Base-by-base conservation (phyloP, 306 rosid species). In the Ormosia semicastrata region DNA sequence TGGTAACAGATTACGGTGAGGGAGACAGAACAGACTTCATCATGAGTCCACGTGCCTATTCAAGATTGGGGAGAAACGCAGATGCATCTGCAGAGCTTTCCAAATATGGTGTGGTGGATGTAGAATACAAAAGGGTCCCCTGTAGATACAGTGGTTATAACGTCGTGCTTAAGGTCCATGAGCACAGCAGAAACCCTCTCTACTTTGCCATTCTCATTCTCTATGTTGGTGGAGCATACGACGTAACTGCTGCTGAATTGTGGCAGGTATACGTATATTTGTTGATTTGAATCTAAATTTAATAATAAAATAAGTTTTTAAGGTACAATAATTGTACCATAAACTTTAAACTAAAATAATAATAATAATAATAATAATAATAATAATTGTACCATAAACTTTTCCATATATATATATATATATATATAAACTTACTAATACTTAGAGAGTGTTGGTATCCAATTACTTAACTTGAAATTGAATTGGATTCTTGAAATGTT, bases 161-260 rank as follows among this genome's bases (percentile, higher is more conserved):
- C 49, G 7, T 92, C 59, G 60, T 78, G 56, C 1, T 84, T 49
- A 89, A 84, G 90, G 89, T 95, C 50, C 89, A 91, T 17, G 91
- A 89, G 12, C 70, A 79, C 4, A 95, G 99, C 87, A 66, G 39
- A 14, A 73, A 13, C 73, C 99, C 99, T 6, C 30, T 37, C 13
- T 95, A 95, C 86, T 79, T 95, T 17, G 94, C 98, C 30, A 30
- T 93, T 3, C 36, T 86, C 11, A 7, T 87, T 32, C 72, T 86
- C 14, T 85, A 92, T 66, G 87, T 87, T 0, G 88, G 66, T 14
- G 99, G 99, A 58, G 66, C 70, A 80, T 67, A 89, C 8, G 99
- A 95, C 59, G 57, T 93, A 81, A 82, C 84, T 11, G 87, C 86
- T 12, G 87, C 88, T 8, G 82, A 93, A 66, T 3, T 88, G 47